Evolutionary conservation across 1,284 basidiomycete genomes (phyloP).

Genomic region (Schizophyllum commune): DNA sequence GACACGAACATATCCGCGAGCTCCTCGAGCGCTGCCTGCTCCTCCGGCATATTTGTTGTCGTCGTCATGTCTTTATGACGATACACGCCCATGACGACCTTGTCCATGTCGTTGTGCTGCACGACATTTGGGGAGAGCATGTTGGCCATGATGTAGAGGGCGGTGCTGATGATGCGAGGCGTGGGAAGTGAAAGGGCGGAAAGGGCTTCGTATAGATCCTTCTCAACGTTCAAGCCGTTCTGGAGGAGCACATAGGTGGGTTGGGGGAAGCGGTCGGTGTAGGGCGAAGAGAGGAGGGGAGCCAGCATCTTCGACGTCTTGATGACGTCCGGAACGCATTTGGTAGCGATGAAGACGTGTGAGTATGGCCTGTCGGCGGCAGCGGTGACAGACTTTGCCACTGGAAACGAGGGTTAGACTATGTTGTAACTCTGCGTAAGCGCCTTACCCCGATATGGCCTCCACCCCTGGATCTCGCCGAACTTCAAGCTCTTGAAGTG

Average conservation of each 20-base stretch:
- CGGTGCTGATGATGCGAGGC: slow-evolving; percentile 9
- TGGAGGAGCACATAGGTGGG: slow-evolving; percentile 11
- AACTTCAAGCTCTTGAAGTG: slow-evolving; percentile 11
- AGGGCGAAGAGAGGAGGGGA: slow-evolving; percentile 8
- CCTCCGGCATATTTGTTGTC: background rate
- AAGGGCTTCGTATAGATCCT: slow-evolving; percentile 9
- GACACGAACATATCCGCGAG: background rate
- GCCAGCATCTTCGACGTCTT: slow-evolving; percentile 7
- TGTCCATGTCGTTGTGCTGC: slow-evolving; percentile 1
- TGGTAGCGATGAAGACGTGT: slow-evolving; percentile 11
- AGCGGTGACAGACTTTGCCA: slow-evolving; percentile 7
- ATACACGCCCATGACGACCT: background rate
- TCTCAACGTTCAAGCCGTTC: slow-evolving; percentile 11
- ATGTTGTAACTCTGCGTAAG: background rate
- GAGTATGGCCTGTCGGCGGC: slow-evolving; percentile 12
- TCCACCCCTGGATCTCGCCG: slow-evolving; percentile 11
- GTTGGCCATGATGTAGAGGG: background rate
- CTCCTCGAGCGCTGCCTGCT: background rate
- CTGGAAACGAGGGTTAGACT: background rate
- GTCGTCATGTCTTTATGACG: background rate
- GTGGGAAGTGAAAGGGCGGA: slow-evolving; percentile 1
- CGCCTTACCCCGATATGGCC: slow-evolving; percentile 11
- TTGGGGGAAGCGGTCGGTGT: slow-evolving; percentile 7
- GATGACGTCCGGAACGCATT: slow-evolving; percentile 10
- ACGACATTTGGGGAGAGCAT: background rate